phyloP scores from a whole-genome alignment of 2,329 filamentous ascomycete genomes.

The Verticillium klebahnii region DNA sequence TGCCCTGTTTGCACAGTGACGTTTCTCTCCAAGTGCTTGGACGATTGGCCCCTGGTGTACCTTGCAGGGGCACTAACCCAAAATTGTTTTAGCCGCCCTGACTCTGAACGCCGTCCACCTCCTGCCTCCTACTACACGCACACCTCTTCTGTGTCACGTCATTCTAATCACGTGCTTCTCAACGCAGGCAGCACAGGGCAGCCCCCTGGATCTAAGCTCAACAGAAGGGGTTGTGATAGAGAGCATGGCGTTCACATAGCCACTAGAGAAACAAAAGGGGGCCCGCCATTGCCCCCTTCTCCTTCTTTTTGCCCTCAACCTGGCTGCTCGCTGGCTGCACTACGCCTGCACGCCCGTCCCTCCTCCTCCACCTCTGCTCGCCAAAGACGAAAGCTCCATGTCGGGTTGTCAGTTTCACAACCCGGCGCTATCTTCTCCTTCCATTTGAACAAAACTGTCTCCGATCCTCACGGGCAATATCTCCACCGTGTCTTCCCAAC shows the following conservation, averaged over 20 bases:
- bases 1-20: neutral
- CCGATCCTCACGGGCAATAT: neutral
- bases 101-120: neutral
- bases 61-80: neutral
- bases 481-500: slow-evolving; percentile 11
- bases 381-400: neutral
- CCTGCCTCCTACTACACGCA: neutral
- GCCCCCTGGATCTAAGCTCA: too few species aligned
- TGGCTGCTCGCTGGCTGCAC: neutral
- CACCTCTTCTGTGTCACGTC: neutral
- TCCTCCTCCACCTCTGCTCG: neutral
- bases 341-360: neutral
- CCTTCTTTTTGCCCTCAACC: neutral
- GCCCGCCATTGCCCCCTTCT: neutral
- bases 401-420: slow-evolving; percentile 5
- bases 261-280: neutral
- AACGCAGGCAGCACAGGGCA: too few species aligned
- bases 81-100: neutral
- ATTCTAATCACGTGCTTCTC: neutral
- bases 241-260: neutral
- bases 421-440: neutral
- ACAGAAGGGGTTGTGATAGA: neutral
- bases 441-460: slow-evolving; percentile 2
- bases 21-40: neutral
- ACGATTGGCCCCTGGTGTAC: neutral